phyloP scores from a whole-genome alignment of 306 rosid genomes.

The Corylus avellana region DNA sequence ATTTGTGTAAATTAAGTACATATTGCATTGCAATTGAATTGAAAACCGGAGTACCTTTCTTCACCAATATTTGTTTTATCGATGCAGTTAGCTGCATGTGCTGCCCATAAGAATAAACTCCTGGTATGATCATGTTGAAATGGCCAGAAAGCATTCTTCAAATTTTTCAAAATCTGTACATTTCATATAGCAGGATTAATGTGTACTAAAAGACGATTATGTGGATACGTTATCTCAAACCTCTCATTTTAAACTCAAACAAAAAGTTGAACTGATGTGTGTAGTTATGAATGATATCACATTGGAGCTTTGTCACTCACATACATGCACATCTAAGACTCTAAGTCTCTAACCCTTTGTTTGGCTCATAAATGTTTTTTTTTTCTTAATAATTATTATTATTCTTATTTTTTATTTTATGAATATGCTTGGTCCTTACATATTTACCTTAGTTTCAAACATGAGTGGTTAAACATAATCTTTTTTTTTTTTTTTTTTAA shows the following conservation, averaged over 20 bases:
- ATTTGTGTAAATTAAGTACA: neutral
- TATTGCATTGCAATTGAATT: slow-evolving; percentile 6
- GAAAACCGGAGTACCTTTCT: slow-evolving; percentile 59
- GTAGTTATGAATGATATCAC: neutral
- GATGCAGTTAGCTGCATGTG: slow-evolving; percentile 74
- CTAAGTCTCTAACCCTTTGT: neutral
- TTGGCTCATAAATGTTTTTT: neutral
- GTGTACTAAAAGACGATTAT: neutral
- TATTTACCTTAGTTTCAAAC: too few relatives aligned
- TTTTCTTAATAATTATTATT: neutral
- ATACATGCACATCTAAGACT: neutral
- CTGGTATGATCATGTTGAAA: slow-evolving; percentile 66
- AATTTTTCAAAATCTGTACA: slow-evolving; percentile 71
- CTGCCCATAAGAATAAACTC: slow-evolving; percentile 83
- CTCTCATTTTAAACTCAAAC: neutral
- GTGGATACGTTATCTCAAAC: slow-evolving; percentile 10
- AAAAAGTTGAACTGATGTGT: neutral
- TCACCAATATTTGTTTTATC: slow-evolving; percentile 53
- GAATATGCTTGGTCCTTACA: neutral
- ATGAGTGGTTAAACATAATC: too few relatives aligned
- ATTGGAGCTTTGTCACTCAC: neutral
- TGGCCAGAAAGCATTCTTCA: slow-evolving; percentile 92
- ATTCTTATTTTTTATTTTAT: neutral
- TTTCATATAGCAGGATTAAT: slow-evolving; percentile 12
- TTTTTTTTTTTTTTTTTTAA: too few relatives aligned